Conservation (phyloP, 2,329 filamentous ascomycete genomes). For the Tricladium varicosporioides region DNA sequence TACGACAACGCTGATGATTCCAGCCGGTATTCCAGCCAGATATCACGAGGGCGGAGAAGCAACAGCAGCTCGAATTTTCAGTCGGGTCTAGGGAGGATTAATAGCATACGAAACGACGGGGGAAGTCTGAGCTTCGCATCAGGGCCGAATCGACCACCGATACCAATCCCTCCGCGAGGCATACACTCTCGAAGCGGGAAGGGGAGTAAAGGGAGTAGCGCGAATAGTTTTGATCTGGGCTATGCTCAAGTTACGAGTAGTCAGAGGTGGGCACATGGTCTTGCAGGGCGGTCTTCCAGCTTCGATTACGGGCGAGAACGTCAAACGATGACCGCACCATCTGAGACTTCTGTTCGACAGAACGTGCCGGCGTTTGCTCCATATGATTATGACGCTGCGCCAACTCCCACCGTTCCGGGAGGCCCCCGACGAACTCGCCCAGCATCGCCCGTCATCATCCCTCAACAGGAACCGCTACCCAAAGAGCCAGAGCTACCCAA, state of each 20-base stretch:
- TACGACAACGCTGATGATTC: conserved; percentile 54
- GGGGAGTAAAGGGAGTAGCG: conserved; percentile 70
- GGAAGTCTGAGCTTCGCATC: conserved; percentile 34
- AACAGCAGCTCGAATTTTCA: conserved; percentile 77
- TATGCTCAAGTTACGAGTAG: conserved; percentile 56
- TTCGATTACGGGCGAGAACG: conserved; percentile 63
- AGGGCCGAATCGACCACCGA: conserved; percentile 31
- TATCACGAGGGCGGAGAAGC: conserved; percentile 64
- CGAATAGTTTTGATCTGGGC: conserved; percentile 64
- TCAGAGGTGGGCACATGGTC: conserved; percentile 54
- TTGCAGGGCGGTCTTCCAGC: conserved; percentile 63
- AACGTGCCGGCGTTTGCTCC: conserved; percentile 18
- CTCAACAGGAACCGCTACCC: conserved; percentile 20
- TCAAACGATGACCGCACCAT: conserved; percentile 31
- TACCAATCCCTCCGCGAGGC: conserved; percentile 41
- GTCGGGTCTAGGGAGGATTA: conserved; percentile 57
- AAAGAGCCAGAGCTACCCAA: conserved; percentile 33
- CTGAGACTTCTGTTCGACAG: conserved; percentile 30
- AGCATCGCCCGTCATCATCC: conserved; percentile 35
- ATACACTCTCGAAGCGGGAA: conserved; percentile 57
- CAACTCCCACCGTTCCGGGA: conserved; percentile 78
- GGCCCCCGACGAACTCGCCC: conserved; percentile 64
- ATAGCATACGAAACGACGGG: conserved; percentile 50
- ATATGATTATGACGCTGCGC: conserved; percentile 73
- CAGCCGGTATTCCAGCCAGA: conserved; percentile 49